phyloP scores from a whole-genome alignment of 371 early-diverging fungal genomes.

The Apophysomyces elegans region DNA sequence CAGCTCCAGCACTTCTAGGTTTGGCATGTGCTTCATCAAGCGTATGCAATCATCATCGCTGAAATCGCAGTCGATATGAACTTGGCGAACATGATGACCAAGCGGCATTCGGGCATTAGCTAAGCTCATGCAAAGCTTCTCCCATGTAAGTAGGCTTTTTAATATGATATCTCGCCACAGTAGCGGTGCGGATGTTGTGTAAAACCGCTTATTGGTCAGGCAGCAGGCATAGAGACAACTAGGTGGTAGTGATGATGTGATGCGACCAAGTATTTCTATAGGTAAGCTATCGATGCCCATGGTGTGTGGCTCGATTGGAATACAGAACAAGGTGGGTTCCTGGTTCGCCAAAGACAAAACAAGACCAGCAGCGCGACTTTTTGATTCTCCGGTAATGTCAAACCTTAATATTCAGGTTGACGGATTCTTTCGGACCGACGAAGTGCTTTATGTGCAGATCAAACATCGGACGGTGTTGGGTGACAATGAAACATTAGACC shows the following conservation, averaged over 20 bases:
- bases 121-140: background rate
- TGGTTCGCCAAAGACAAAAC: too few relatives aligned
- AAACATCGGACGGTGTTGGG: too few relatives aligned
- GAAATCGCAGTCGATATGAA: conserved; percentile 14
- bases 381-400: too few relatives aligned
- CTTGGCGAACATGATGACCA: conserved; percentile 21
- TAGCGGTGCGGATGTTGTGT: conserved; percentile 21
- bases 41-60: conserved; percentile 32
- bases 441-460: too few relatives aligned
- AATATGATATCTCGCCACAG: conserved; percentile 19
- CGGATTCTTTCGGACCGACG: too few relatives aligned
- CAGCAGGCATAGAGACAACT: conserved; percentile 19
- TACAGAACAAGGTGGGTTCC: background rate
- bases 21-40: conserved; percentile 31
- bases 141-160: background rate
- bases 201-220: conserved; percentile 23
- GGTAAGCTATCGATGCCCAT: conserved; percentile 26
- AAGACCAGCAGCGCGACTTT: too few relatives aligned
- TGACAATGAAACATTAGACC: too few relatives aligned
- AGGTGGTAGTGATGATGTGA: conserved; percentile 13
- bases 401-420: too few relatives aligned
- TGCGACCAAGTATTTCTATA: conserved; percentile 21
- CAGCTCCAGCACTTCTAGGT: conserved; percentile 38
- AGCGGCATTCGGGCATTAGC: conserved; percentile 1
- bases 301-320: background rate